These are phyloP conservation scores for Diaporthe vaccinii DNA, from an alignment of 2,329 filamentous ascomycete species.

Conservation along the genomic window DNA sequence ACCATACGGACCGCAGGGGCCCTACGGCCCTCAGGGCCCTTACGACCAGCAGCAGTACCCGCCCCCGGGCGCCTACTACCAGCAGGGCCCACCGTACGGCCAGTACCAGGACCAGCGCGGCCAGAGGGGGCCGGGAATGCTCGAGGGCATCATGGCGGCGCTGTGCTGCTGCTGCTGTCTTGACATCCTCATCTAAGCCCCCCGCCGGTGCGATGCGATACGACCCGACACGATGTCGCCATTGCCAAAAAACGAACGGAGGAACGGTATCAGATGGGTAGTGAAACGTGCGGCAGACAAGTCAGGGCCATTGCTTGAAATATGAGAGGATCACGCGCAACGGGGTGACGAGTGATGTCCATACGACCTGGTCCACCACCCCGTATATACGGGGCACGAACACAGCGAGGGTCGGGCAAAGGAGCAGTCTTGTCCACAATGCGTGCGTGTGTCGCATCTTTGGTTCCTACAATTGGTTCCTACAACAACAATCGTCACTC, in stretches of 20 bases:
- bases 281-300: too few species aligned
- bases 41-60: slow-evolving; percentile 31
- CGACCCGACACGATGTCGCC: background rate
- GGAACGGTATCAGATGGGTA: background rate
- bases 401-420: background rate
- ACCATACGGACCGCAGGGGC: slow-evolving; percentile 28
- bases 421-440: background rate
- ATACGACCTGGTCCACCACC: background rate
- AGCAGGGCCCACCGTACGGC: slow-evolving; percentile 31
- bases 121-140: slow-evolving; percentile 31
- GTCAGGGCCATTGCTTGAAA: background rate
- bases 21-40: background rate
- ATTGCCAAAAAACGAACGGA: background rate
- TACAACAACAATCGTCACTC: background rate
- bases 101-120: slow-evolving; percentile 37
- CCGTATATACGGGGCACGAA: background rate
- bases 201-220: background rate
- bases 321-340: background rate
- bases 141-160: slow-evolving; percentile 37
- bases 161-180: slow-evolving; percentile 42
- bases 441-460: background rate
- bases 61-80: slow-evolving; percentile 33
- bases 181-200: slow-evolving; percentile 36
- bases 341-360: background rate
- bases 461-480: background rate